Evolutionary conservation across 2,329 filamentous ascomycete genomes (phyloP).

Genomic region (Fonsecaea erecta): DNA sequence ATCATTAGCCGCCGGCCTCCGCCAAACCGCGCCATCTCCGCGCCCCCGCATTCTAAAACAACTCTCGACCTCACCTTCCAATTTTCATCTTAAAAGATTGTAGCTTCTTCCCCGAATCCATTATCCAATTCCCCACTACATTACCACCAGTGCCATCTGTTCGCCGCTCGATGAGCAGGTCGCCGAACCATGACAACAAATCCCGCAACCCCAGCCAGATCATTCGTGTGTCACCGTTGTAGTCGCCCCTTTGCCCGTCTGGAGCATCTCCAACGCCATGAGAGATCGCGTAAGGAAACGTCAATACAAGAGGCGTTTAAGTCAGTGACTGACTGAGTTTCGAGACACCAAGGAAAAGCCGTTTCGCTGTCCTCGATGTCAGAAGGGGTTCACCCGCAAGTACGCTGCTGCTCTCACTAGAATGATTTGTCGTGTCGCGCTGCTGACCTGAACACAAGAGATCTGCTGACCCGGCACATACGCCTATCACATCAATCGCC

Average conservation of each 20-base stretch:
- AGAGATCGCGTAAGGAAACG: conserved; percentile 40
- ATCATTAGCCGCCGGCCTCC: background rate
- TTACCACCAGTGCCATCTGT: background rate
- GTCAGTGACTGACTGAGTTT: background rate
- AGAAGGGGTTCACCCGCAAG: conserved; percentile 49
- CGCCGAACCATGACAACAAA: background rate
- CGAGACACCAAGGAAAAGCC: conserved; percentile 47
- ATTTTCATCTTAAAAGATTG: conserved; percentile 2
- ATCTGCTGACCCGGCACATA: conserved; percentile 9
- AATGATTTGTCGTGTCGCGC: background rate
- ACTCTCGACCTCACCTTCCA: background rate
- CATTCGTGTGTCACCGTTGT: conserved; percentile 39
- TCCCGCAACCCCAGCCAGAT: conserved; percentile 42
- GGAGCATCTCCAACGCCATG: conserved; percentile 48
- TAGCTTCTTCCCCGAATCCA: conserved; percentile 7
- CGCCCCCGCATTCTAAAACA: background rate
- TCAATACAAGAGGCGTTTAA: background rate
- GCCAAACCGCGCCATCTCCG: background rate
- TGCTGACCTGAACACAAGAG: conserved; percentile 2
- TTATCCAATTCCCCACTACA: conserved; percentile 1
- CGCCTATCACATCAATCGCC: conserved; percentile 47
- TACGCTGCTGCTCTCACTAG: conserved; percentile 31
- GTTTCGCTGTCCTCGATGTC: conserved; percentile 45
- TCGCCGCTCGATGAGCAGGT: background rate
- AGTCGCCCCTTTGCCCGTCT: conserved; percentile 40